Percentiles rank a stretch among this genome's conserved stretches.
phyloP scores from a whole-genome alignment of 768 basidiomycete genomes.

The Calocybe cyanea region DNA sequence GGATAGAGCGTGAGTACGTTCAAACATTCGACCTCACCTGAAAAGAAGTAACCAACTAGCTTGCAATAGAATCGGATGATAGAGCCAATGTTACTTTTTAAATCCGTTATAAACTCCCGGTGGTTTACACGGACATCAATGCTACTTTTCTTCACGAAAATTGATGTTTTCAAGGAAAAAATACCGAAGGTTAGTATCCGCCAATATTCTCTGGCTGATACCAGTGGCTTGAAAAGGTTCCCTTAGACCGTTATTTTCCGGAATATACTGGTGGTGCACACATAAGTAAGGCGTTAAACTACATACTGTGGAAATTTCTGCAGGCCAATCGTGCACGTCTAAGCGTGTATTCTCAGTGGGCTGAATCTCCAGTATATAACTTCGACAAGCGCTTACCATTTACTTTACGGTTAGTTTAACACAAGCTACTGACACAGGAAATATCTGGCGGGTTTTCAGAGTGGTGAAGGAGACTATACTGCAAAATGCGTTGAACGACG shows the following conservation, averaged over 20 bases:
- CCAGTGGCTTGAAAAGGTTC: slow-evolving; percentile 39
- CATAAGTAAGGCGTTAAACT: slow-evolving; percentile 92
- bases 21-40: neutral
- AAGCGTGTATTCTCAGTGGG: slow-evolving; percentile 88
- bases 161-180: slow-evolving; percentile 90
- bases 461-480: slow-evolving; percentile 82
- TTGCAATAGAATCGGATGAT: slow-evolving; percentile 79
- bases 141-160: slow-evolving; percentile 91
- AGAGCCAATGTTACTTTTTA: slow-evolving; percentile 86
- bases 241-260: slow-evolving; percentile 73
- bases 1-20: slow-evolving; percentile 59
- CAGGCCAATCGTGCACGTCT: slow-evolving; percentile 84
- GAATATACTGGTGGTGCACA: slow-evolving; percentile 87
- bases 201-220: slow-evolving; percentile 45
- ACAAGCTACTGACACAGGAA: slow-evolving; percentile 51
- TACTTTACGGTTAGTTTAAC: neutral
- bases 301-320: slow-evolving; percentile 93
- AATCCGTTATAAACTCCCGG: slow-evolving; percentile 88
- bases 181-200: slow-evolving; percentile 47
- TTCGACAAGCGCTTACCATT: neutral
- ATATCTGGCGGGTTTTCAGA: slow-evolving; percentile 68
- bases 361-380: slow-evolving; percentile 7
- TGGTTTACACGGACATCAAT: slow-evolving; percentile 93
- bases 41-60: neutral
- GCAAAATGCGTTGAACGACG: slow-evolving; percentile 74